These are phyloP conservation scores for Hymenoscyphus occultus DNA, from an alignment of 2,329 filamentous ascomycete species.

Conservation along the genomic window DNA sequence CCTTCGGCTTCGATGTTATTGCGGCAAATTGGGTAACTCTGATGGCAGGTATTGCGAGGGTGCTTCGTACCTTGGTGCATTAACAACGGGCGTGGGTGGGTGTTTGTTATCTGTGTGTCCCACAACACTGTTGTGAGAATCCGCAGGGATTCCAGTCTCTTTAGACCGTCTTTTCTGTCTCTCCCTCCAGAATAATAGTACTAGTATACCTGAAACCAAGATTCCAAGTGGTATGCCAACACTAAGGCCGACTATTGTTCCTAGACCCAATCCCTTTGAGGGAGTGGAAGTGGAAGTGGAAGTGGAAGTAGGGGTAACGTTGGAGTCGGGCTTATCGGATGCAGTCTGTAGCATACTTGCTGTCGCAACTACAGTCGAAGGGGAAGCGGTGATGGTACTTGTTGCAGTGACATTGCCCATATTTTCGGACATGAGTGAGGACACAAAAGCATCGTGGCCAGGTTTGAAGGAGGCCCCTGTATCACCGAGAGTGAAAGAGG, in stretches of 20 bases:
- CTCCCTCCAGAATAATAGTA: slow-evolving; percentile 21
- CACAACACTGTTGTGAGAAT: no score
- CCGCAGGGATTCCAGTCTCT: background rate
- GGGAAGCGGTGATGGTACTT: slow-evolving; percentile 5
- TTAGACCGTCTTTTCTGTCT: slow-evolving; percentile 9
- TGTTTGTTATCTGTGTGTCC: background rate
- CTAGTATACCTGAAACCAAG: slow-evolving; percentile 19
- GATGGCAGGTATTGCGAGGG: background rate
- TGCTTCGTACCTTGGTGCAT: background rate
- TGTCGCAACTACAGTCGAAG: background rate
- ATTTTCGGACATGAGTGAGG: slow-evolving; percentile 3
- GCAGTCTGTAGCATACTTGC: background rate
- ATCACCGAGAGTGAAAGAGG: slow-evolving; percentile 12
- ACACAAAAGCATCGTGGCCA: slow-evolving; percentile 16
- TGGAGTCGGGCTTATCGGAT: background rate
- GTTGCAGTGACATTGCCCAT: slow-evolving; percentile 2
- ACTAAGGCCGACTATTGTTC: slow-evolving; percentile 21
- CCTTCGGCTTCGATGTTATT: background rate
- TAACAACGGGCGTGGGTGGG: no score
- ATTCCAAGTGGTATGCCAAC: slow-evolving; percentile 22
- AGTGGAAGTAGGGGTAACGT: background rate
- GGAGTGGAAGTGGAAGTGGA: background rate
- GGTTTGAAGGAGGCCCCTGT: slow-evolving; percentile 20
- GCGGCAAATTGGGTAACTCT: background rate
- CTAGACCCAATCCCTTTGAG: slow-evolving; percentile 6